Conservation (phyloP, 2,329 filamentous ascomycete species). For the Aspergillus nomiae region DNA sequence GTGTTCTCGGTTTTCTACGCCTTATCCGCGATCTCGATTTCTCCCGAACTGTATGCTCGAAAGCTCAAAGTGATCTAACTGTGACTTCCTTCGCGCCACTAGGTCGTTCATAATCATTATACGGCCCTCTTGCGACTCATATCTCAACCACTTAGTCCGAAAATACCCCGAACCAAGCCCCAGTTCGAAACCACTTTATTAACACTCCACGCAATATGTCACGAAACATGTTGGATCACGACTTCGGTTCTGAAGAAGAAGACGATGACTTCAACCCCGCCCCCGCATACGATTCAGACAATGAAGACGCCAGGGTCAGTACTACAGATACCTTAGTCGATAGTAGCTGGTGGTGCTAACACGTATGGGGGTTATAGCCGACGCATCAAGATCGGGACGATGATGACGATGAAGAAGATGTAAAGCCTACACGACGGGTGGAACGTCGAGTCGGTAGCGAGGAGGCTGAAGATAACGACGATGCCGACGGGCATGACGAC, state of each 20-base stretch:
- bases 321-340: constrained; percentile 12
- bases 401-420: constrained; percentile 48
- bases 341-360: constrained; percentile 22
- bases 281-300: constrained; percentile 72
- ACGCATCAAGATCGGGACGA: constrained; percentile 37
- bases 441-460: constrained; percentile 39
- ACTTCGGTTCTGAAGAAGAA: constrained; percentile 65
- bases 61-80: not conserved
- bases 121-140: not conserved
- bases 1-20: not conserved
- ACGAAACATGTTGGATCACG: constrained; percentile 52
- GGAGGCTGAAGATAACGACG: constrained; percentile 32
- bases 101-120: not conserved
- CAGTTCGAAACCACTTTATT: not conserved
- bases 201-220: constrained; percentile 29
- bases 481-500: constrained; percentile 39
- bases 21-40: not conserved
- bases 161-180: not conserved
- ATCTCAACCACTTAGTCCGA: not conserved
- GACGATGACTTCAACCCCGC: constrained; percentile 89
- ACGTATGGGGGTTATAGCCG: constrained; percentile 24
- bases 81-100: not conserved
- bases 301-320: constrained; percentile 55
- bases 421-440: constrained; percentile 29
- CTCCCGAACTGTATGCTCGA: not conserved